phyloP scores from a whole-genome alignment of 805 yeast genomes.

The Candida boleticola region DNA sequence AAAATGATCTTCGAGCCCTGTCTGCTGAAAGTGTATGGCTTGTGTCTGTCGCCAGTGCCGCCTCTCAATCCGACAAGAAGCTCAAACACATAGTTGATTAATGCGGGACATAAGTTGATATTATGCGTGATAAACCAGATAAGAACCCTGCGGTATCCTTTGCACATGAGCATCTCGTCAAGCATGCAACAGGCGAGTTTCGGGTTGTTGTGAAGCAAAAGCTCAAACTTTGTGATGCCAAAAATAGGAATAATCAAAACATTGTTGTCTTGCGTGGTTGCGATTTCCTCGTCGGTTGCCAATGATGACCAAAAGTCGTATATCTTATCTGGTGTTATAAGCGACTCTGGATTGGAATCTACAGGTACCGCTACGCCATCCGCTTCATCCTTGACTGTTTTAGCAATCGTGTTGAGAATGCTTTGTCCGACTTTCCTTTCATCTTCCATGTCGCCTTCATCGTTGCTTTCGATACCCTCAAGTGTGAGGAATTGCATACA shows the following conservation, averaged over 20 bases:
- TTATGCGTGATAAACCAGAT: constrained; percentile 67
- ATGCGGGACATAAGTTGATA: constrained; percentile 49
- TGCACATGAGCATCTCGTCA: constrained; percentile 71
- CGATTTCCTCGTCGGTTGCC: constrained; percentile 25
- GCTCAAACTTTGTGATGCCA: constrained; percentile 46
- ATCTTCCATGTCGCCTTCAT: constrained; percentile 17
- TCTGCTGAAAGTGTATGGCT: constrained; percentile 50
- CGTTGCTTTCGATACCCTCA: constrained; percentile 24
- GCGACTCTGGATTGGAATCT: constrained; percentile 14
- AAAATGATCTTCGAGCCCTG: constrained; percentile 48
- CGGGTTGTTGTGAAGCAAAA: constrained; percentile 50
- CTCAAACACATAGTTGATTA: constrained; percentile 64
- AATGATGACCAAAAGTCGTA: constrained; percentile 43
- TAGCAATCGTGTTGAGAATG: constrained; percentile 50
- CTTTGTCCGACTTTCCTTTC: constrained; percentile 21
- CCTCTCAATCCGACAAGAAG: constrained; percentile 60
- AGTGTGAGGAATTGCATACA: constrained; percentile 24
- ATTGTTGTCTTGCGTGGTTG: constrained; percentile 22
- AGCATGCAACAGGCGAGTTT: constrained; percentile 52
- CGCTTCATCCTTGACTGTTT: constrained; percentile 46
- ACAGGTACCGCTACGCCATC: constrained; percentile 1
- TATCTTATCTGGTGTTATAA: constrained; percentile 49
- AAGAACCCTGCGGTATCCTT: constrained; percentile 59
- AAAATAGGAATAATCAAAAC: constrained; percentile 29
- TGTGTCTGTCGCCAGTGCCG: constrained; percentile 17